Conservation (phyloP, 2,329 filamentous ascomycete genomes). For the Trichothecium roseum region DNA sequence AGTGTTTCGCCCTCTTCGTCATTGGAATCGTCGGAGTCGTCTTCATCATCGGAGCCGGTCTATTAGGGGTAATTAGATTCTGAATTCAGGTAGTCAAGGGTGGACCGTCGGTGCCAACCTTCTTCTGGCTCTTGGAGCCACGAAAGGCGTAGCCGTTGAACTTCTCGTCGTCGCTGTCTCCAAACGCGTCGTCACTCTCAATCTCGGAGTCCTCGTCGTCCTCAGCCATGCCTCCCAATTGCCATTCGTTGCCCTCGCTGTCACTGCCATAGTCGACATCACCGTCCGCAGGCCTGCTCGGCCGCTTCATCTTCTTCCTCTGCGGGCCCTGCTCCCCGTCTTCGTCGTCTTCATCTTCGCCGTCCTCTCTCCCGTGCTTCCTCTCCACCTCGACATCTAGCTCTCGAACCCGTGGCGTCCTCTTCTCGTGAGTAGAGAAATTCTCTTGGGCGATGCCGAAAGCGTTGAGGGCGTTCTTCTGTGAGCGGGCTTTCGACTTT, state of each 20-base stretch:
- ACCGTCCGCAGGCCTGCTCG: constrained; percentile 38
- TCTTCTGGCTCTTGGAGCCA: constrained; percentile 28
- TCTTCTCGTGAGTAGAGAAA: constrained; percentile 34
- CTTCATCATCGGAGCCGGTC: constrained; percentile 31
- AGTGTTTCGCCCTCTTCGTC: constrained; percentile 48
- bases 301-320: constrained; percentile 28
- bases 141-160: constrained; percentile 63
- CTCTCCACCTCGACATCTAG: constrained; percentile 36
- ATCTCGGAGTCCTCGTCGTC: constrained; percentile 55
- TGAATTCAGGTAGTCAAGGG: too few relatives aligned
- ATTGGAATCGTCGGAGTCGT: constrained; percentile 45
- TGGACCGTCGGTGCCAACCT: constrained; percentile 10
- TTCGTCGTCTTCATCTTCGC: constrained; percentile 42
- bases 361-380: constrained; percentile 33
- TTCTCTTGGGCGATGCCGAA: constrained; percentile 47
- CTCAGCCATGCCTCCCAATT: constrained; percentile 49
- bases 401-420: constrained; percentile 39
- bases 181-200: constrained; percentile 71
- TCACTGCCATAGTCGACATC: constrained; percentile 68
- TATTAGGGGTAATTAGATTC: background rate
- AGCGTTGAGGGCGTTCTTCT: constrained; percentile 43
- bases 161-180: constrained; percentile 75
- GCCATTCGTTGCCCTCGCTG: constrained; percentile 79
- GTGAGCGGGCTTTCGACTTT: constrained; percentile 37
- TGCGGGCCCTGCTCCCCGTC: constrained; percentile 38